A percentile compares a stretch with the other conserved stretches of the same genome.
Evolutionary conservation across 2,329 filamentous ascomycete genomes (phyloP).

Genomic region (Ramularia collo-cygni): DNA sequence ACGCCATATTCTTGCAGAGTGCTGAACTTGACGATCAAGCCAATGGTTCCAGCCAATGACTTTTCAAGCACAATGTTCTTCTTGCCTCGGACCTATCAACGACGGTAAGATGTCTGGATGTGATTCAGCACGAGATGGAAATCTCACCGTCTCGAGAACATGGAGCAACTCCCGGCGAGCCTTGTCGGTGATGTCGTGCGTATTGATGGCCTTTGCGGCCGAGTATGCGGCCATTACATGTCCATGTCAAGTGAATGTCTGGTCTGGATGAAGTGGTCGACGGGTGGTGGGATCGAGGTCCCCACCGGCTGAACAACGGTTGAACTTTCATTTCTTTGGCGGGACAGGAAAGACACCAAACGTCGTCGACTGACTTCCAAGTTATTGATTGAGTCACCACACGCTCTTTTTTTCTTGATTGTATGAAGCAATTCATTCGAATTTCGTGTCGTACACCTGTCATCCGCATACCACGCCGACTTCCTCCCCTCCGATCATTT

Average conservation of each 20-base stretch:
- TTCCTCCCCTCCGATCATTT: not conserved
- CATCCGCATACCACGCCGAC: too few species aligned
- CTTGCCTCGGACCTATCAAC: slow-evolving; percentile 80
- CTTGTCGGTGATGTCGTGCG: slow-evolving; percentile 69
- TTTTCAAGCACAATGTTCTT: slow-evolving; percentile 96
- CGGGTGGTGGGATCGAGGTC: not conserved
- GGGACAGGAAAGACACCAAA: too few species aligned
- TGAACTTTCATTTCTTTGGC: not conserved
- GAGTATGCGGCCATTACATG: slow-evolving; percentile 34
- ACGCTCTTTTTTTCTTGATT: slow-evolving; percentile 3
- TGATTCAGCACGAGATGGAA: not conserved
- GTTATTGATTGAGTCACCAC: not conserved
- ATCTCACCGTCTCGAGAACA: slow-evolving; percentile 89
- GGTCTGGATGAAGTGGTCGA: not conserved
- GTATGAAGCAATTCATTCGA: slow-evolving; percentile 1
- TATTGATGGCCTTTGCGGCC: slow-evolving; percentile 62
- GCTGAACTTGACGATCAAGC: slow-evolving; percentile 89
- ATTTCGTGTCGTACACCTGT: not conserved
- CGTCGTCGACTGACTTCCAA: too few species aligned
- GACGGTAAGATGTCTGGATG: slow-evolving; percentile 10
- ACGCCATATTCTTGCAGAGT: slow-evolving; percentile 95
- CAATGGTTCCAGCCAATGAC: slow-evolving; percentile 80
- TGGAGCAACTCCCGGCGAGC: slow-evolving; percentile 82
- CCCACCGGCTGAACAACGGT: not conserved
- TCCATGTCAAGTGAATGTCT: not conserved